Base-by-base conservation (phyloP, 345 rosid genomes). In the Erucastrum elatum region DNA sequence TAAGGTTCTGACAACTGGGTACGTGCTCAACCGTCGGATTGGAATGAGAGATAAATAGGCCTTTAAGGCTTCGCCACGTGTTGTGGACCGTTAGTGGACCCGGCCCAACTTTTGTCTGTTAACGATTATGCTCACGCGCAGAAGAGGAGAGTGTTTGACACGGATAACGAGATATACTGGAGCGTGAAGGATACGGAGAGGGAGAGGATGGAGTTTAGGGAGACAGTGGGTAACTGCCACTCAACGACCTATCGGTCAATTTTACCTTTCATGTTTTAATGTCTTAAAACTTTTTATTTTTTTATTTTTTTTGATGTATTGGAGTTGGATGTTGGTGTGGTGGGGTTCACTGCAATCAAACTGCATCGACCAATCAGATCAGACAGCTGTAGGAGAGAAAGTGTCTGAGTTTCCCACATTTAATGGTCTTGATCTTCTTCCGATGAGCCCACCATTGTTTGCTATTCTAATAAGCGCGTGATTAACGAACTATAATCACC, bases 41-140 rank as follows among this genome's bases (percentile, higher is more conserved):
- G 37, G 77, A 75, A 76, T 76, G 82, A 72, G 62, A 75, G 75
- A 70, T 80, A 64, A n/a, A 51, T 8, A 59, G 49, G 2, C 73
- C 72, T 80, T 75, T 68, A 12, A 56, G 0, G 15, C 29, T 66
- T 5, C 66, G 83, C 80, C 83, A 76, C 83, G 80, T 81, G 80
- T 80, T 34, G 83, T 65, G 80, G 79, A 80, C 79, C 79, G 83
- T 75, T 80, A 75, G 53, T 80, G 82, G 83, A 70, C 80, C 83
- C 80, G 15, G 58, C 44, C 34, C 6, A 44, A 33, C 12, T 64
- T 64, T 64, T 33, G 33, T 41, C 62, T 33, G 15, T 1, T 30
- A 5, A 5, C 29, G 79, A 59, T 66, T 26, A 26, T 9, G 8
- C 64, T 5, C 5, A 75, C 73, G 77, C 77, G 73, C 69, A 13